Conservation (phyloP, 75 land plant genomes). For the Cryptomeria japonica region DNA sequence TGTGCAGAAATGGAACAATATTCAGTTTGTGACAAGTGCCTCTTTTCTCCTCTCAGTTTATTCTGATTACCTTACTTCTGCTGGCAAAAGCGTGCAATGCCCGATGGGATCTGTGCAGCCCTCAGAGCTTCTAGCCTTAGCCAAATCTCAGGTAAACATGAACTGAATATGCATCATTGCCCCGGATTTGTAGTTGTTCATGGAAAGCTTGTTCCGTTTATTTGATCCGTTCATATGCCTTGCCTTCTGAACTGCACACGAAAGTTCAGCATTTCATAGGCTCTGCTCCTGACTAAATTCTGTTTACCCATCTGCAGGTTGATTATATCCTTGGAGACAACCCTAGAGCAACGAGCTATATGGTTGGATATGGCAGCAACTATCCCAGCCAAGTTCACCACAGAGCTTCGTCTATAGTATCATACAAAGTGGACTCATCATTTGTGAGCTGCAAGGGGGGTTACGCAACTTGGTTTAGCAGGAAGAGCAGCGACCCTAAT, state of each 20-base stretch:
- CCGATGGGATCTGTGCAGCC: conserved; percentile 19
- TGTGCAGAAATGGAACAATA: conserved; percentile 38
- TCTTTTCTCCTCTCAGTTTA: conserved; percentile 44
- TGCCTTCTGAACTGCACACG: too few species aligned
- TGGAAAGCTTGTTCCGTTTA: not conserved
- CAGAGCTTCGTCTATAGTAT: conserved; percentile 85
- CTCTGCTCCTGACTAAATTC: not conserved
- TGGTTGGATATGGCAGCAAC: conserved; percentile 84
- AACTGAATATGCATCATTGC: not conserved
- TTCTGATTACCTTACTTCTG: conserved; percentile 39
- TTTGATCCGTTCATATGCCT: not conserved
- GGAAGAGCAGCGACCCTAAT: conserved; percentile 72
- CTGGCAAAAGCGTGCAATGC: conserved; percentile 30
- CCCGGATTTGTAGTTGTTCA: not conserved
- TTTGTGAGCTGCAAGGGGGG: conserved; percentile 83
- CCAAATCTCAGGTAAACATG: conserved; percentile 39
- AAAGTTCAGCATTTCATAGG: not conserved
- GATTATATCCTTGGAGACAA: conserved; percentile 96
- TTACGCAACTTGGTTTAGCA: conserved; percentile 63
- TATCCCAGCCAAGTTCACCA: conserved; percentile 88
- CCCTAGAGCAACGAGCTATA: conserved; percentile 92
- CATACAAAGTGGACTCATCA: conserved; percentile 52
- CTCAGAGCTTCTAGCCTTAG: conserved; percentile 33
- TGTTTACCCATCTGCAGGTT: conserved; percentile 37
- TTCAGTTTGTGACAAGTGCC: conserved; percentile 47